Base-by-base conservation (phyloP, 371 early-diverging fungal species). In the Actinomortierella ambigua region DNA sequence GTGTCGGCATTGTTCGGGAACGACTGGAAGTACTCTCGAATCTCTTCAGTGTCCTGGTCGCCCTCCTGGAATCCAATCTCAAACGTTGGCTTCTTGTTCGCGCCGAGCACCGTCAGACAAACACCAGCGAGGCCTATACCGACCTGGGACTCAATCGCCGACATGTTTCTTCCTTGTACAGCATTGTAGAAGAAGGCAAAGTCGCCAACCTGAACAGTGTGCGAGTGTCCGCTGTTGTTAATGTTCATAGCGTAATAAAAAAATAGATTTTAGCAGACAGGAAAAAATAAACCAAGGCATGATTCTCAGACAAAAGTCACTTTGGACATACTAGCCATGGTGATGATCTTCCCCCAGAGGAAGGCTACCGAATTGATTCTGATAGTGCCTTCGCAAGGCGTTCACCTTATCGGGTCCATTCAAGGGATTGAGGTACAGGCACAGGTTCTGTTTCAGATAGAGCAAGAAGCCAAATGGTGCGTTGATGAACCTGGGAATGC, bases 41-140 rank as follows among this genome's bases (percentile, higher is more conserved):
- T 66, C 34, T 63, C 65, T 56, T 69, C 57, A 9, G 65, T 65
- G 49, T 77, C 75, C 27, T 63, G 57, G n/a, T 69, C 60, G 5
- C 58, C 56, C 26, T 75, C 75, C 43, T 68, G 63, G 14, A 66
- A 59, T 8, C 73, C 65, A 29, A 79, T 57, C 55, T 81, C 75
- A 5, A 64, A 61, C 15, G 79, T 70, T 2, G 85, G 82, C 40
- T 56, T 52, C 24, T 78, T 67, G 2, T 76, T 57, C 1, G 75
- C 73, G 49, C 87, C 81, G 1, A 88, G 50, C 18, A 91, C 59
- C 13, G 89, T 88, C 1, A 93, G 55, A 46, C 82, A 87, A 11
- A 91, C 71, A 24, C 88, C 87, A 0, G 88, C 88, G 11, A 91
- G 80, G 22, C 95, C 95, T 62, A 86, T 80, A 0, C 93, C 93